These are phyloP conservation scores for Antitrichia curtipendula DNA, from an alignment of 225 moss, liverwort and hornwort species.

Conservation along the genomic window DNA sequence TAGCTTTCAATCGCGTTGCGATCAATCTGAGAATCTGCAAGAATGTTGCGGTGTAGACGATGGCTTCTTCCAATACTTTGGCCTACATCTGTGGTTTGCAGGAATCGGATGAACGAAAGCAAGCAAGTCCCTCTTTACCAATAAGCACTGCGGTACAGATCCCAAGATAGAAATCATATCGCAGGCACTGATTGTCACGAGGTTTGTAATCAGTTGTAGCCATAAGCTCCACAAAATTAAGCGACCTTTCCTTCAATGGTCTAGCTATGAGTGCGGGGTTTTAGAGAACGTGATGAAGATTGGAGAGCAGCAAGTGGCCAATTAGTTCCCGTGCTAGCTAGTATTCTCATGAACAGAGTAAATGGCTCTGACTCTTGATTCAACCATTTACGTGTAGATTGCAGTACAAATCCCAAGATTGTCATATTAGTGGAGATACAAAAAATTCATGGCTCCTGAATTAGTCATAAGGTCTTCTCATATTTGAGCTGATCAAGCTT, in stretches of 20 bases:
- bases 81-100: background rate
- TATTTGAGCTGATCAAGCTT: background rate
- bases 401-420: constrained; percentile 39
- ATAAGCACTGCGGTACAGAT: constrained; percentile 6
- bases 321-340: background rate
- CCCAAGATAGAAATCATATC: constrained; percentile 12
- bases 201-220: background rate
- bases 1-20: background rate
- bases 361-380: background rate
- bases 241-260: background rate
- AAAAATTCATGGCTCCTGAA: no score
- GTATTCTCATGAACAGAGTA: background rate
- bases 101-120: background rate
- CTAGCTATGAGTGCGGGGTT: background rate
- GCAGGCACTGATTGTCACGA: background rate
- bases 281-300: background rate
- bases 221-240: background rate
- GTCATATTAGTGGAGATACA: background rate
- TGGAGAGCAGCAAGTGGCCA: background rate
- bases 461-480: background rate
- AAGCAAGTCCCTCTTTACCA: background rate
- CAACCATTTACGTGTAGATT: background rate
- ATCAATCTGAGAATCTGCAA: background rate
- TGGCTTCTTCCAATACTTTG: background rate
- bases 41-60: background rate